These are phyloP conservation scores for Vickermania spadyakhi DNA, from an alignment of 208 protist genomes.

Conservation along the genomic window DNA sequence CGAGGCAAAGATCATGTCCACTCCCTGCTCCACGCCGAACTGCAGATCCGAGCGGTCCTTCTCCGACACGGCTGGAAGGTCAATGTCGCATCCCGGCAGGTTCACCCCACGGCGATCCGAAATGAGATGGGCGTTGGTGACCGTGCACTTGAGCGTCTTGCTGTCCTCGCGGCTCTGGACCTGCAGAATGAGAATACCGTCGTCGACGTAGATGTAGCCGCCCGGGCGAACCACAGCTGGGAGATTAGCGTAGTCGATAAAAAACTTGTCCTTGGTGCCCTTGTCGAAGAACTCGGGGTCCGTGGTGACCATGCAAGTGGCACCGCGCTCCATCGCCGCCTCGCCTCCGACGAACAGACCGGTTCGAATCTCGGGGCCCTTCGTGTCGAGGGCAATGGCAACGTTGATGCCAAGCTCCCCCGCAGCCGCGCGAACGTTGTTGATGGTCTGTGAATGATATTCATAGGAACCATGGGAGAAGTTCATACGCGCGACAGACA, in stretches of 20 bases:
- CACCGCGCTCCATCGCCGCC: conserved; percentile 52
- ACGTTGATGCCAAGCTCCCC: conserved; percentile 83
- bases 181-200: conserved; percentile 92
- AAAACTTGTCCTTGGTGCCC: conserved; percentile 77
- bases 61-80: conserved; percentile 84
- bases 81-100: conserved; percentile 80
- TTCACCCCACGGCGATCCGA: conserved; percentile 84
- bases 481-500: conserved; percentile 97
- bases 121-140: conserved; percentile 72
- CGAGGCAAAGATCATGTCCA: conserved; percentile 98
- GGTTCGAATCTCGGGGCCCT: conserved; percentile 96
- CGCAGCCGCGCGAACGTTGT: conserved; percentile 89
- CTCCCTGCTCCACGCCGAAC: conserved; percentile 93
- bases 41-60: conserved; percentile 91
- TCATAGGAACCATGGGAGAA: conserved; percentile 97
- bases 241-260: conserved; percentile 90
- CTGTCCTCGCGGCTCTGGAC: conserved; percentile 71
- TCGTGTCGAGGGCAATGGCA: conserved; percentile 96
- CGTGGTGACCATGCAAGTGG: conserved; percentile 84
- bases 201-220: conserved; percentile 93
- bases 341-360: conserved; percentile 78
- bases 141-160: conserved; percentile 66
- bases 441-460: conserved; percentile 92
- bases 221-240: conserved; percentile 69
- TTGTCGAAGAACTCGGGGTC: conserved; percentile 78